Base-by-base conservation (phyloP, 495 filamentous ascomycete species). In the Aspergillus steynii region DNA sequence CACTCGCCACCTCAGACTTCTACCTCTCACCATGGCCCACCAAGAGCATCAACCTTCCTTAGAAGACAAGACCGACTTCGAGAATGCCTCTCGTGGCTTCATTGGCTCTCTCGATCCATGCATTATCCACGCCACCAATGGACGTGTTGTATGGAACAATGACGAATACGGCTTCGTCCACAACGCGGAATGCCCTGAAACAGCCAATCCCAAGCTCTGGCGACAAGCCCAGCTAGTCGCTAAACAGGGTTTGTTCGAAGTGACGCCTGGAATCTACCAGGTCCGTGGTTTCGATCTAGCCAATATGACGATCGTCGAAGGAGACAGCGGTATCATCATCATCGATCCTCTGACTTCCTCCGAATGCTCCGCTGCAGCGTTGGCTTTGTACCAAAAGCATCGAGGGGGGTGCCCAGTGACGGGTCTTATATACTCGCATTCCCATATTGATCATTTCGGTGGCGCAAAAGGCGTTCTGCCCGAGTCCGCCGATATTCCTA, bases 281-380 rank as follows among this genome's bases (percentile, higher is more conserved):
- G 58, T 71, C 8, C 69, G 69, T 27, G 66, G 64, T 8, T 58
- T 69, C 14, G 69, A 71, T 50, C 47, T 71, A 7, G 61, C 69
- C 29, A 71, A 71, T 47, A 71, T 63, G 55, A 71, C 69, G 12
- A 52, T 71, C 7, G 55, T 71, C 26, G 69, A 71, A 50, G 66
- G 69, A 15, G 52, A 56, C 2, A 51, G 60, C n/a, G 69, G 67
- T 3, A 29, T 69, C 1, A 61, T 72, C 52, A 49, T 72, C 12
- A 66, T 72, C 32, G 69, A 72, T 46, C 69, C 69, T 4, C 51
- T 72, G 0, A 67, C 65, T 0, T 66, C 65, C 2, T 53, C 29
- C 5, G 69, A 72, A 55, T 58, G 50, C 47, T 67, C 59, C 34
- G 52, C 59, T 5, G 59, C 61, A 5, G 69, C 65, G 5, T 25